Evolutionary conservation across 768 basidiomycete genomes (phyloP).

Genomic region (Russula sp.): DNA sequence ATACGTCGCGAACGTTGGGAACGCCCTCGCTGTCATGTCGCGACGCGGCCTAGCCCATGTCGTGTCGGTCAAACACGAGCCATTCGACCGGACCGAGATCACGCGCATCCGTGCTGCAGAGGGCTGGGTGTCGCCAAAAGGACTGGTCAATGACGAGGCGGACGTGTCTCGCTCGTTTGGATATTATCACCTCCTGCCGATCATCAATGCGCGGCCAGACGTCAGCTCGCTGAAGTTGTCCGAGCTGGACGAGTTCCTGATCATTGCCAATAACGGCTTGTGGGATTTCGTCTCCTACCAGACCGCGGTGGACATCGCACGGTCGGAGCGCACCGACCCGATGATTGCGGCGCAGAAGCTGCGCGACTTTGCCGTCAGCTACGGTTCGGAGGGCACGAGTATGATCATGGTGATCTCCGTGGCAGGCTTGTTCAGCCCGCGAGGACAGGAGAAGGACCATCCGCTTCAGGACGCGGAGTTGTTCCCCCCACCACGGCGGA

Average conservation of each 20-base stretch:
- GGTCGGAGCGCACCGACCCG: constrained; percentile 61
- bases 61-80: constrained; percentile 80
- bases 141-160: constrained; percentile 86
- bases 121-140: constrained; percentile 90
- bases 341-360: constrained; percentile 96
- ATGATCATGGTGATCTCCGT: constrained; percentile 98
- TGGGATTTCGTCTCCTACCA: constrained; percentile 95
- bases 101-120: constrained; percentile 85
- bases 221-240: constrained; percentile 62
- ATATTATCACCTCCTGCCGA: constrained; percentile 82
- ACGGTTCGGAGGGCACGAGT: constrained; percentile 86
- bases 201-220: constrained; percentile 86
- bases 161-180: constrained; percentile 93
- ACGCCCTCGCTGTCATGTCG: constrained; percentile 83
- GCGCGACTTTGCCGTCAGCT: constrained; percentile 93
- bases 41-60: constrained; percentile 64
- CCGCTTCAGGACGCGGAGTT: constrained; percentile 39
- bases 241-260: constrained; percentile 91
- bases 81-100: constrained; percentile 81
- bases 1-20: constrained; percentile 87
- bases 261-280: constrained; percentile 86
- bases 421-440: constrained; percentile 61
- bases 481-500: constrained; percentile 30
- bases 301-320: constrained; percentile 93
- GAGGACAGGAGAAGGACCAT: constrained; percentile 45